A percentile compares a stretch with the other conserved stretches of the same genome.
Conservation (phyloP, 176 grass and related monocot genomes). For the Thinopyrum elongatum region DNA sequence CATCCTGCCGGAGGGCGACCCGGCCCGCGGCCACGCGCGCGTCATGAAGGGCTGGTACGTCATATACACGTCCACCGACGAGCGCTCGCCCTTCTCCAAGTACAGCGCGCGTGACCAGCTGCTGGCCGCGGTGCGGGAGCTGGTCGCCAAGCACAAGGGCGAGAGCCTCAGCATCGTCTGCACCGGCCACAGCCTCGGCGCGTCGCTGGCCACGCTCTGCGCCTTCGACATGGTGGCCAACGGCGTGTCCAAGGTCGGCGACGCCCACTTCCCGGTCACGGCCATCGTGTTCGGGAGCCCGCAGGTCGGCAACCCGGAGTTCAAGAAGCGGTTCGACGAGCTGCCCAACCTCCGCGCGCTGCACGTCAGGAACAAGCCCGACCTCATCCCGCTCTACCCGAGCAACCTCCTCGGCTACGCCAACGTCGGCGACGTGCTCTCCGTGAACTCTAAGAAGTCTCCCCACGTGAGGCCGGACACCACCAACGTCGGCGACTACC, state of each 20-base stretch:
- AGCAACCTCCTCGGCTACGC: conserved; percentile 58
- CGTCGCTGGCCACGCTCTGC: conserved; percentile 60
- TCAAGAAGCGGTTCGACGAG: conserved; percentile 56
- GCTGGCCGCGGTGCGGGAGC: conserved; percentile 49
- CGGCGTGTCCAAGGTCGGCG: conserved; percentile 44
- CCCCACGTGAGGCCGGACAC: conserved; percentile 59
- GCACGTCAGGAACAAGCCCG: conserved; percentile 68
- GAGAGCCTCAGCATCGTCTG: conserved; percentile 79
- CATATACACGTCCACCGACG: conserved; percentile 69
- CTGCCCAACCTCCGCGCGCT: conserved; percentile 61
- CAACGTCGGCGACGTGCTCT: conserved; percentile 48
- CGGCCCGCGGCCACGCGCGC: conserved; percentile 10
- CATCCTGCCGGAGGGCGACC: conserved; percentile 48
- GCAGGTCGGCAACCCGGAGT: conserved; percentile 80
- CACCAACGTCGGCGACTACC: conserved; percentile 64
- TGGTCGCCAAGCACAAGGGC: conserved; percentile 47
- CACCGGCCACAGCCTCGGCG: conserved; percentile 83
- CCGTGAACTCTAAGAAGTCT: conserved; percentile 61
- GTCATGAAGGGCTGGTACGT: conserved; percentile 90
- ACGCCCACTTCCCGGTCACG: conserved; percentile 47
- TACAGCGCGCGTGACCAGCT: conserved; percentile 71
- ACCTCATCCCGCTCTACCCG: conserved; percentile 76
- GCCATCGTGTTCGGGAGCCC: conserved; percentile 85
- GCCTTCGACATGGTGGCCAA: conserved; percentile 82
- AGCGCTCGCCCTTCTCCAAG: conserved; percentile 59